Evolutionary conservation across 2,329 filamentous ascomycete genomes (phyloP).

Genomic region (Alternaria hordeiaustralica): DNA sequence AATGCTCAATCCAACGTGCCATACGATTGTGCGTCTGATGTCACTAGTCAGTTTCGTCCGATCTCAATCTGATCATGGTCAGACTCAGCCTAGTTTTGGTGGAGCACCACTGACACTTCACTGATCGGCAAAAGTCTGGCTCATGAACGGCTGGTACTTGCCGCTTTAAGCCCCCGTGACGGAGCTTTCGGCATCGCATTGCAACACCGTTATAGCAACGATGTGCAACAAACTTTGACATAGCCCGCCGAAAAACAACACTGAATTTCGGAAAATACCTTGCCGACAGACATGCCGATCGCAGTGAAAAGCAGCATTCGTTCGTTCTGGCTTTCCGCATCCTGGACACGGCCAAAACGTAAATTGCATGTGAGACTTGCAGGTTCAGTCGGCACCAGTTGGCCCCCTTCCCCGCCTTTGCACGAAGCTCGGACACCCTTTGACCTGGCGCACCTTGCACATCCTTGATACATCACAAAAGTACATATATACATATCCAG

Average conservation of each 20-base stretch:
- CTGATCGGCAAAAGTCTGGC: conserved; percentile 14
- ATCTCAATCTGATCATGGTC: neutral
- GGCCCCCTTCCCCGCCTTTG: neutral
- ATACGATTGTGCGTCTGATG: conserved; percentile 5
- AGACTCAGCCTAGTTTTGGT: neutral
- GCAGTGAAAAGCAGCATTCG: neutral
- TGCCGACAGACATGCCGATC: conserved; percentile 2
- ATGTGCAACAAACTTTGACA: neutral
- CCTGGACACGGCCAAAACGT: neutral
- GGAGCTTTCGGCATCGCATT: conserved; percentile 6
- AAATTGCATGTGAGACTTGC: neutral
- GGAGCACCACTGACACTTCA: conserved; percentile 8
- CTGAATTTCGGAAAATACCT: neutral
- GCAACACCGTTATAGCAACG: conserved; percentile 5
- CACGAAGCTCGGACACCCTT: neutral
- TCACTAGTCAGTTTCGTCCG: conserved; percentile 4
- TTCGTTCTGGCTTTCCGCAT: neutral
- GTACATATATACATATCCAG: neutral
- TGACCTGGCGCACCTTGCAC: neutral
- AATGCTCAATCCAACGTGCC: conserved; percentile 10
- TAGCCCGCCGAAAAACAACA: neutral
- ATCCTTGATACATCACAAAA: conserved; percentile 1
- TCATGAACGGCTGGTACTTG: conserved; percentile 24
- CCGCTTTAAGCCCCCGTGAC: conserved; percentile 9
- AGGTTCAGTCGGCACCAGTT: neutral